Base-by-base conservation (phyloP, 176 grass and related monocot genomes). In the Thalia dealbata region DNA sequence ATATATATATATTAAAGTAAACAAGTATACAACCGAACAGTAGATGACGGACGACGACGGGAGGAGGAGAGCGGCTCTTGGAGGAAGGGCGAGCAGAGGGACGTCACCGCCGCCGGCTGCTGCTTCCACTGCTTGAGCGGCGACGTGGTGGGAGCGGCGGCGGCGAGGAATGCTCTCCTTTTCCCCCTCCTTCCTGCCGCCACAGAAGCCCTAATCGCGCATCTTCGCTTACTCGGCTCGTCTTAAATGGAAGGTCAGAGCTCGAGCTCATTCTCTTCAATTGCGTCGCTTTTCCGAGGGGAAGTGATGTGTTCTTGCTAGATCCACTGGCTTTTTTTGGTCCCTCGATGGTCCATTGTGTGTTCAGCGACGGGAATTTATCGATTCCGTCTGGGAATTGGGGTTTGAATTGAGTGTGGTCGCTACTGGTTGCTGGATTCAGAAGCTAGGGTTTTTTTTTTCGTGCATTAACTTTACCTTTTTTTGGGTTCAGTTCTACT, bases 371-470 rank as follows among this genome's bases (percentile, higher is more conserved):
- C 29, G 69, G 12, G 26, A 71, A 52, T 71, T 52, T 71, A 45
- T 71, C 21, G 46, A 29, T 30, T 71, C 14, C 15, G 8, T 7
- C 7, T 18, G 22, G 69, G 32, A 29, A 10, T 7, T 52, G 45
- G 45, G 46, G 19, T 15, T 71, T 19, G 15, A 65, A 14, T 32
- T 26, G 69, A 28, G 24, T 51, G 11, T 18, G 21, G 42, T 51
- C n/a, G 21, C 14, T 11, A 50, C 46, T 52, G 14, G 9, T 71
- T 71, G 15, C 44, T 18, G 69, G 45, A n/a, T 28, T 71, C 1
- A 14, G 44, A 26, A 71, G 22, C 23, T 71, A 71, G 69, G 44
- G 22, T 71, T 71, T 51, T 71, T 71, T 51, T 51, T 71, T 64
- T 16, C 26, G 4, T 13, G 4, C 14, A 6, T 3, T 32, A 32